Evolutionary conservation across 2,329 filamentous ascomycete genomes (phyloP).

Genomic region (Pseudocercospora musae): DNA sequence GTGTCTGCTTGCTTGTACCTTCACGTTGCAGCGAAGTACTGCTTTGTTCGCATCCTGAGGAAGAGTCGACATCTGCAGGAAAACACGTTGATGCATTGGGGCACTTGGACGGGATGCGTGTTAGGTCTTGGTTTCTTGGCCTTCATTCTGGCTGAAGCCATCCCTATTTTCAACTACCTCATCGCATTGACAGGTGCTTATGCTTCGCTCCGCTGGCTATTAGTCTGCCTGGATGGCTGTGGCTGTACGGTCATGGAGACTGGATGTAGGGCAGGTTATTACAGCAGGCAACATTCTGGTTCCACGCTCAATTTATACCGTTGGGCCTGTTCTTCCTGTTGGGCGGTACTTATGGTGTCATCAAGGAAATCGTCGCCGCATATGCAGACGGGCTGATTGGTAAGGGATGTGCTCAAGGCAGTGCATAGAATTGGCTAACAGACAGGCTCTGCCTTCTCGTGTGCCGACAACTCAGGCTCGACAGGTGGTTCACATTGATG

Average conservation of each 20-base stretch:
- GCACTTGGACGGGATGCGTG: constrained; percentile 50
- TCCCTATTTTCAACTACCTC: constrained; percentile 56
- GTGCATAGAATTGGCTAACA: neutral
- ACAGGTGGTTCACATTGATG: neutral
- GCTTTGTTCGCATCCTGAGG: constrained; percentile 55
- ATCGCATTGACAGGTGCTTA: constrained; percentile 48
- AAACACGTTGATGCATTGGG: constrained; percentile 53
- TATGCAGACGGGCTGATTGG: constrained; percentile 49
- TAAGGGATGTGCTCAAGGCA: constrained; percentile 1
- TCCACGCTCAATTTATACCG: constrained; percentile 44
- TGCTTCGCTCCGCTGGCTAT: constrained; percentile 53
- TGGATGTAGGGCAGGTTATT: constrained; percentile 39
- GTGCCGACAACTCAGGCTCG: constrained; percentile 45
- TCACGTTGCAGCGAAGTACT: constrained; percentile 54
- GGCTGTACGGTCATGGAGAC: constrained; percentile 49
- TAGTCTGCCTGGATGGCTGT: constrained; percentile 49
- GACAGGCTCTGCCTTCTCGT: constrained; percentile 45
- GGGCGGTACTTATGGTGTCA: constrained; percentile 50
- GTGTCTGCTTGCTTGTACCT: constrained; percentile 49
- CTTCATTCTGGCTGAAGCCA: constrained; percentile 53
- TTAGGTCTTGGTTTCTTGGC: constrained; percentile 42
- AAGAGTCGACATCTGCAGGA: constrained; percentile 51
- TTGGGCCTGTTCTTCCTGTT: constrained; percentile 49
- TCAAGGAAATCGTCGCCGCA: constrained; percentile 52
- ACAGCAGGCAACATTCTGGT: constrained; percentile 39